Percentiles rank a stretch among this genome's conserved stretches.
Evolutionary conservation across 2,329 filamentous ascomycete genomes (phyloP).

Genomic region (Hortaea werneckii): DNA sequence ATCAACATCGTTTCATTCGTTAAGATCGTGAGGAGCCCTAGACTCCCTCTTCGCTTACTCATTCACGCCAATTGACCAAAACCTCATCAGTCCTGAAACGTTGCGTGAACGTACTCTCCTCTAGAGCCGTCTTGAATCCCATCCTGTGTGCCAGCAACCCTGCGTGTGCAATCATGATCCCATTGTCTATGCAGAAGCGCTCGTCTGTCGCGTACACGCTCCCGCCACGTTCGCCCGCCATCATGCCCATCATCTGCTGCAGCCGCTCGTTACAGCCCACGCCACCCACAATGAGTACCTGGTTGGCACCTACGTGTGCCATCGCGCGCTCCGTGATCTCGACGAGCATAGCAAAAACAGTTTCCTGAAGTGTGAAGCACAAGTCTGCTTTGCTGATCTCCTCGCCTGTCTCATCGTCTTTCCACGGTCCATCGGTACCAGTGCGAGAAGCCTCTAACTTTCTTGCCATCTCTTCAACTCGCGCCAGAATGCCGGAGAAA

Average conservation of each 20-base stretch:
- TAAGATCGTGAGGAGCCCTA: too few relatives aligned
- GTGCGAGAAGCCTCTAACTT: constrained; percentile 42
- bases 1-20: too few relatives aligned
- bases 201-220: constrained; percentile 93
- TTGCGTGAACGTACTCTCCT: constrained; percentile 63
- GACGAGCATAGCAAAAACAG: constrained; percentile 90
- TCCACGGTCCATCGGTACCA: constrained; percentile 14
- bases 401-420: constrained; percentile 40
- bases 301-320: constrained; percentile 84
- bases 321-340: constrained; percentile 98
- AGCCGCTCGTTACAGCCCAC: constrained; percentile 91
- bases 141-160: constrained; percentile 76
- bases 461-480: constrained; percentile 68
- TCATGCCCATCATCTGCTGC: constrained; percentile 97
- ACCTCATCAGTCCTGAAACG: constrained; percentile 43
- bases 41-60: too few relatives aligned
- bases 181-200: constrained; percentile 96
- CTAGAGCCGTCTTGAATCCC: constrained; percentile 65
- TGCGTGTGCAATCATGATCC: constrained; percentile 98
- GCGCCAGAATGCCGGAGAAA: constrained; percentile 83
- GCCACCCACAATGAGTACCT: constrained; percentile 90
- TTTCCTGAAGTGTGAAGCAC: constrained; percentile 92
- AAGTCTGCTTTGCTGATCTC: constrained; percentile 70
- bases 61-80: constrained; percentile 40
- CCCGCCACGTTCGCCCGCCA: constrained; percentile 81